These are phyloP conservation scores for Sungouiozyma ichnusensis DNA, from an alignment of 805 yeast species.

Conservation along the genomic window DNA sequence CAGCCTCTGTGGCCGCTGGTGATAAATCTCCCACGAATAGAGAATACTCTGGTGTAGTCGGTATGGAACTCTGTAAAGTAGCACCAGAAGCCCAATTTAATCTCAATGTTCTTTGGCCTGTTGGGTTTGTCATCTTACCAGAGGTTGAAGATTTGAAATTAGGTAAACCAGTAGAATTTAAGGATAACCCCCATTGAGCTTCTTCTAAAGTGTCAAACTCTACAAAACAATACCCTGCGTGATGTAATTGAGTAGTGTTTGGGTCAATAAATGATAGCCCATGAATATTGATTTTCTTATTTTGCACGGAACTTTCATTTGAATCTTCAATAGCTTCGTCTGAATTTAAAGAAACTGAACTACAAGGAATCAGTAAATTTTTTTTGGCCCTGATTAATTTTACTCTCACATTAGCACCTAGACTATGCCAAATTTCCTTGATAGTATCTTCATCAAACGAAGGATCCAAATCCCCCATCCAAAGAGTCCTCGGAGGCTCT, in stretches of 20 bases:
- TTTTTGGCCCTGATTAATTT: conserved; percentile 51
- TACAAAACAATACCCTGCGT: conserved; percentile 67
- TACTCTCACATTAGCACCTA: conserved; percentile 48
- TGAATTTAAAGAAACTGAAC: conserved; percentile 10
- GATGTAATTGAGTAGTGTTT: conserved; percentile 27
- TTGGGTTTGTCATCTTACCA: conserved; percentile 22
- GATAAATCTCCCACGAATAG: conserved; percentile 76
- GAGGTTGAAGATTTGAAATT: conserved; percentile 28
- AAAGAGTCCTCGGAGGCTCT: conserved; percentile 56
- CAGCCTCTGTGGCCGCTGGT: conserved; percentile 73
- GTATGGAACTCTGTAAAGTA: conserved; percentile 57
- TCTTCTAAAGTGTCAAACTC: conserved; percentile 61
- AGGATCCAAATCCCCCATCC: conserved; percentile 87
- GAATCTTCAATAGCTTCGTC: background rate
- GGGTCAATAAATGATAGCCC: conserved; percentile 28
- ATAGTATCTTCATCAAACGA: conserved; percentile 60
- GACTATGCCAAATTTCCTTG: conserved; percentile 47
- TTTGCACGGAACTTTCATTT: background rate
- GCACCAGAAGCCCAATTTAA: conserved; percentile 83
- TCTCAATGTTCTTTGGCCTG: conserved; percentile 50
- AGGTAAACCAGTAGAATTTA: conserved; percentile 59
- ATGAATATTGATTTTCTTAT: conserved; percentile 16
- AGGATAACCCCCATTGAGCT: conserved; percentile 55
- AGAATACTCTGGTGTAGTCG: conserved; percentile 66
- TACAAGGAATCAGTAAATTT: conserved; percentile 26